phyloP scores from a whole-genome alignment of 306 rosid species.

The Castanea crenata region DNA sequence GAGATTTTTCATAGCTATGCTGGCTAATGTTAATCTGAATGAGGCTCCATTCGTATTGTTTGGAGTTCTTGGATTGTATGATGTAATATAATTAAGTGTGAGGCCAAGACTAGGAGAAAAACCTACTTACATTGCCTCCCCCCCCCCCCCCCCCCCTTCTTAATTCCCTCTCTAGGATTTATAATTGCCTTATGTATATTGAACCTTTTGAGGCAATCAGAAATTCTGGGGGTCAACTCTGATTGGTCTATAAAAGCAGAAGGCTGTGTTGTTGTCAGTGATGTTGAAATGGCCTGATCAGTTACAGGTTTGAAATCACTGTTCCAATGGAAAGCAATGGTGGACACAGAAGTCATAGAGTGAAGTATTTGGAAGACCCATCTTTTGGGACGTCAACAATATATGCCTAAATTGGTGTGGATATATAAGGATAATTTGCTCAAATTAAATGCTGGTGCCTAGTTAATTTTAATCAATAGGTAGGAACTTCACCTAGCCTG shows the following conservation, averaged over 20 bases:
- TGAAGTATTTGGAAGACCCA: background rate
- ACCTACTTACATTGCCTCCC: background rate
- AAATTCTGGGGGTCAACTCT: no score
- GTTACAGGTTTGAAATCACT: no score
- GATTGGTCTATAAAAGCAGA: no score
- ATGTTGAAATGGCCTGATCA: no score
- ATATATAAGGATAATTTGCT: background rate
- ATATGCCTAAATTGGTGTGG: background rate
- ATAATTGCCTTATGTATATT: no score
- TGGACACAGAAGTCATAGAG: background rate
- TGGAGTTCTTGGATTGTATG: background rate
- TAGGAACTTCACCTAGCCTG: background rate
- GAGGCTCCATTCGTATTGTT: background rate
- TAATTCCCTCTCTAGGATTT: no score
- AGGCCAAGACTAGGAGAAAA: background rate
- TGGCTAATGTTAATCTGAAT: background rate
- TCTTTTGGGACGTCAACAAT: background rate
- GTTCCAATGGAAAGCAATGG: background rate
- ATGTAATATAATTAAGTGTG: background rate
- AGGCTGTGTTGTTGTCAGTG: no score
- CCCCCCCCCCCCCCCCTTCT: no score
- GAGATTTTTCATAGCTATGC: constrained; percentile 2
- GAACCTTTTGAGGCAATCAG: no score
- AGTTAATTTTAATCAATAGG: background rate
- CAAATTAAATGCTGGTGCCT: background rate